Evolutionary conservation across 1,139 yeast genomes (phyloP).

Genomic region (Yamadazyma triangularis): DNA sequence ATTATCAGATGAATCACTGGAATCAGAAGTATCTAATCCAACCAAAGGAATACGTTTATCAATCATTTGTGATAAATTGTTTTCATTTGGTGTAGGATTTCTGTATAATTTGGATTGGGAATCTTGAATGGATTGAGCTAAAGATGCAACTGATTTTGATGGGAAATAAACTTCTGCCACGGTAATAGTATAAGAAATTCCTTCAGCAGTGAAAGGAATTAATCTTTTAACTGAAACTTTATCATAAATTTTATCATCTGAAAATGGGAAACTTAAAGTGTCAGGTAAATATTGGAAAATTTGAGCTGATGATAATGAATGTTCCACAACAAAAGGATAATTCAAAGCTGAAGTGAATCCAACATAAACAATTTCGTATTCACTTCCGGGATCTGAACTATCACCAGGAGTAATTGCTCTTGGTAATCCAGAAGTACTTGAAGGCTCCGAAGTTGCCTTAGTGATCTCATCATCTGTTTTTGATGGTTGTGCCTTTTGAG

Average conservation of each 20-base stretch:
- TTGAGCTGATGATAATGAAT: slow-evolving; percentile 69
- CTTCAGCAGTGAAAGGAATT: slow-evolving; percentile 58
- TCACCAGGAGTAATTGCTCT: slow-evolving; percentile 60
- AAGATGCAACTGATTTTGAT: slow-evolving; percentile 33
- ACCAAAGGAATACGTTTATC: slow-evolving; percentile 62
- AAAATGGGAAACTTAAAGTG: slow-evolving; percentile 51
- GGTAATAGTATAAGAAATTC: slow-evolving; percentile 55
- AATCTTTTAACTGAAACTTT: slow-evolving; percentile 55
- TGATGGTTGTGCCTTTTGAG: slow-evolving; percentile 11
- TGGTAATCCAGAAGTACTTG: slow-evolving; percentile 54
- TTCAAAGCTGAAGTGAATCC: slow-evolving; percentile 70
- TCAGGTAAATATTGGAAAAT: slow-evolving; percentile 67
- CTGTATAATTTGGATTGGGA: slow-evolving; percentile 45
- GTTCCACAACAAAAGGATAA: slow-evolving; percentile 66
- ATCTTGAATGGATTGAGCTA: slow-evolving; percentile 43
- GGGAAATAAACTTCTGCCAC: slow-evolving; percentile 79
- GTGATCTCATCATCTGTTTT: slow-evolving; percentile 29
- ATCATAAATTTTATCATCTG: slow-evolving; percentile 20
- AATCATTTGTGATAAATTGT: slow-evolving; percentile 50
- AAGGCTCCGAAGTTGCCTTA: slow-evolving; percentile 26
- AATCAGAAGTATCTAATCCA: slow-evolving; percentile 37
- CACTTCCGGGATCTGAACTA: slow-evolving; percentile 40
- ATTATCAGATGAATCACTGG: slow-evolving; percentile 22
- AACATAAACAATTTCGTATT: slow-evolving; percentile 55
- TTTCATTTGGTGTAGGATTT: slow-evolving; percentile 43